Conservation (phyloP, 441 rosid species). For the Erodium chrysanthum region DNA sequence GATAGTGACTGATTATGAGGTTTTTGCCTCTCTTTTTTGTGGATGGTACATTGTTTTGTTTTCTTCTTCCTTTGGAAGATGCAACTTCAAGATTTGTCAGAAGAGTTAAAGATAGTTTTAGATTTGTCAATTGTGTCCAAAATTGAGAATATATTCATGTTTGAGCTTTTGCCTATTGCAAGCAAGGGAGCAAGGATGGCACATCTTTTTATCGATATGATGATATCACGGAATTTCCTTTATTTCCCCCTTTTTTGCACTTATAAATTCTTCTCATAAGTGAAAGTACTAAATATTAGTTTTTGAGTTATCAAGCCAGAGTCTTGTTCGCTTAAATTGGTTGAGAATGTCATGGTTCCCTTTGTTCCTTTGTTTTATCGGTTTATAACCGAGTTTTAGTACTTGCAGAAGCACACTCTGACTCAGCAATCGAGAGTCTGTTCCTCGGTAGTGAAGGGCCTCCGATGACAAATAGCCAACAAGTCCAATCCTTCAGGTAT, state of each 20-base stretch:
- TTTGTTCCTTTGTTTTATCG: background rate
- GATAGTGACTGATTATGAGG: background rate
- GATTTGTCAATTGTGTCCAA: slow-evolving; percentile 23
- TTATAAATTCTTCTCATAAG: background rate
- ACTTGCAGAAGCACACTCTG: slow-evolving; percentile 37
- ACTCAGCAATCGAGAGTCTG: slow-evolving; percentile 33
- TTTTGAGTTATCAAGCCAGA: slow-evolving; percentile 19
- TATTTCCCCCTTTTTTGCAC: background rate
- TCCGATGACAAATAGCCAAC: slow-evolving; percentile 32
- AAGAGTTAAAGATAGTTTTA: background rate
- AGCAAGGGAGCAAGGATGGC: slow-evolving; percentile 22
- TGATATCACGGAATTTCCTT: slow-evolving; percentile 5
- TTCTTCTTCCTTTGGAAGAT: slow-evolving; percentile 8
- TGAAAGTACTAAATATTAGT: slow-evolving; percentile 3
- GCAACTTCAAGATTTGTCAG: slow-evolving; percentile 10
- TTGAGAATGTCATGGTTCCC: slow-evolving; percentile 4
- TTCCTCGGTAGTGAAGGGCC: slow-evolving; percentile 28
- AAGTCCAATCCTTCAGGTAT: slow-evolving; percentile 50
- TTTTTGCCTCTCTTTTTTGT: background rate
- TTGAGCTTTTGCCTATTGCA: slow-evolving; percentile 19
- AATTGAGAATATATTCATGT: slow-evolving; percentile 40
- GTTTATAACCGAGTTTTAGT: slow-evolving; percentile 18
- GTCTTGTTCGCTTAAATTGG: slow-evolving; percentile 1
- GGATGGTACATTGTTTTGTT: background rate
- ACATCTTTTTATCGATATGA: background rate